Conservation (phyloP, 495 filamentous ascomycete genomes). For the Talaromyces nanjingensis region DNA sequence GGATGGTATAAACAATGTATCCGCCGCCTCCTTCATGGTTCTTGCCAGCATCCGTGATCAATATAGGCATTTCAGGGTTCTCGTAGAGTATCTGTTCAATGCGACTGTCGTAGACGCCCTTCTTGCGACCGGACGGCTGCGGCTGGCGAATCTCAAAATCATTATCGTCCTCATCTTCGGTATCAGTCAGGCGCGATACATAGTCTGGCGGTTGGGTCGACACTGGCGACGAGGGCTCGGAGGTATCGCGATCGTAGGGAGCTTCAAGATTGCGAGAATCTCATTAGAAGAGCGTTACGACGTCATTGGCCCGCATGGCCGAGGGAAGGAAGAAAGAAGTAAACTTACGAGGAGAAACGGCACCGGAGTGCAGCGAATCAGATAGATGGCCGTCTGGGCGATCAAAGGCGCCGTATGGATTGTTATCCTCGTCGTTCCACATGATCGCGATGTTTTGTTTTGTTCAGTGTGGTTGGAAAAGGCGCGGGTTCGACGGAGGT, state of each 20-base stretch:
- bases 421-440: slow-evolving; percentile 91
- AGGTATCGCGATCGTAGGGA: slow-evolving; percentile 31
- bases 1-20: slow-evolving; percentile 94
- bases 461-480: neutral
- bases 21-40: slow-evolving; percentile 82
- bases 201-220: slow-evolving; percentile 50
- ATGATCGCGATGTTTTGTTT: slow-evolving; percentile 15
- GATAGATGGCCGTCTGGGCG: slow-evolving; percentile 72
- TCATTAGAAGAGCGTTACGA: slow-evolving; percentile 3
- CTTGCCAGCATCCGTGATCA: slow-evolving; percentile 93
- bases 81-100: slow-evolving; percentile 96
- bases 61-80: slow-evolving; percentile 77
- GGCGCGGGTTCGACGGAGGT: neutral
- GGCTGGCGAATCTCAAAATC: slow-evolving; percentile 35
- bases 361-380: slow-evolving; percentile 59
- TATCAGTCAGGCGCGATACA: slow-evolving; percentile 48
- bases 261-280: slow-evolving; percentile 25
- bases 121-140: slow-evolving; percentile 52
- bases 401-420: slow-evolving; percentile 87
- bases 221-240: slow-evolving; percentile 40
- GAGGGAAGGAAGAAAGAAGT: slow-evolving; percentile 7
- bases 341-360: slow-evolving; percentile 43
- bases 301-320: slow-evolving; percentile 4
- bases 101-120: slow-evolving; percentile 83
- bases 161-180: slow-evolving; percentile 55